phyloP scores from a whole-genome alignment of 371 early-diverging fungal species.

The Saksenaea oblongispora region DNA sequence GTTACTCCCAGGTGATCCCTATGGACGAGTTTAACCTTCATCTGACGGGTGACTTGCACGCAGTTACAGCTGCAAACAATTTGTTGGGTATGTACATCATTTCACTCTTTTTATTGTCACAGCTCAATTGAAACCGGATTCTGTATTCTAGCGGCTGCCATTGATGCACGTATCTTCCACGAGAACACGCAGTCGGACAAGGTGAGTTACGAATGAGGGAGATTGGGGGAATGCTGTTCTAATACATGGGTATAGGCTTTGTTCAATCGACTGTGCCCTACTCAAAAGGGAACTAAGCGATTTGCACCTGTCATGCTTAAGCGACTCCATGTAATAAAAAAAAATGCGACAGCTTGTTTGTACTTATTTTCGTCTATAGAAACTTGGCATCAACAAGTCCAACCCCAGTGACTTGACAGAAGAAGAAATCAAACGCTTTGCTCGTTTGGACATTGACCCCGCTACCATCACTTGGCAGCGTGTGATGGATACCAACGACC shows the following conservation, averaged over 20 bases:
- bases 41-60: conserved; percentile 97
- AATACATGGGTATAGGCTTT: conserved; percentile 54
- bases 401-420: conserved; percentile 76
- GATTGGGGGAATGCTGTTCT: conserved; percentile 23
- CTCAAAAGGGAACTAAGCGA: conserved; percentile 77
- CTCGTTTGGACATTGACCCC: conserved; percentile 91
- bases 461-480: conserved; percentile 94
- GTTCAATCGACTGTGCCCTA: conserved; percentile 88
- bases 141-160: conserved; percentile 81
- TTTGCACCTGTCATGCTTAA: conserved; percentile 87
- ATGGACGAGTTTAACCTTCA: conserved; percentile 99
- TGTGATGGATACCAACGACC: conserved; percentile 93
- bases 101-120: too few relatives aligned
- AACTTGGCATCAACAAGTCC: conserved; percentile 83
- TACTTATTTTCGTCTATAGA: conserved; percentile 16
- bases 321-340: conserved; percentile 60
- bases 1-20: conserved; percentile 97
- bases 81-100: conserved; percentile 36
- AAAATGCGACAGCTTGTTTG: conserved; percentile 17
- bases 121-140: too few relatives aligned
- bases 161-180: conserved; percentile 97
- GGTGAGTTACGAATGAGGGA: conserved; percentile 16
- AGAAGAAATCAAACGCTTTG: conserved; percentile 80
- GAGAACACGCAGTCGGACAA: conserved; percentile 89
- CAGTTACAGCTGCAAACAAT: conserved; percentile 96